phyloP scores from a whole-genome alignment of 495 filamentous ascomycete genomes.

The Xylaria curta region DNA sequence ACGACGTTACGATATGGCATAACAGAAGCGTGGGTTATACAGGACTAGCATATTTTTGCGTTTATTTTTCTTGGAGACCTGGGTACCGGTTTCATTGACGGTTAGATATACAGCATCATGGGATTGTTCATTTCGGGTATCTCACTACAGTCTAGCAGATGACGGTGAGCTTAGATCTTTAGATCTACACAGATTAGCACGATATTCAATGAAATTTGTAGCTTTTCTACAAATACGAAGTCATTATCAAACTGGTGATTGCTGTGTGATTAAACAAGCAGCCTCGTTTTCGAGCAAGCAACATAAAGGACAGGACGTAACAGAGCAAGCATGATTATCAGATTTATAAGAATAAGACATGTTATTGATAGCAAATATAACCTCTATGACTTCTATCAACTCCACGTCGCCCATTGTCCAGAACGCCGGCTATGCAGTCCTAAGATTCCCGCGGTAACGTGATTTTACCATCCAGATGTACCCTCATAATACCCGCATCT shows the following conservation, averaged over 20 bases:
- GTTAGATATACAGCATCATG: neutral
- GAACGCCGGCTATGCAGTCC: slow-evolving; percentile 7
- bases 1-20: neutral
- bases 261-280: neutral
- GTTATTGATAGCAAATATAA: neutral
- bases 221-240: neutral
- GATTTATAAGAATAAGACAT: neutral
- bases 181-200: neutral
- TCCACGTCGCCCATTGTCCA: neutral
- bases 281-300: neutral
- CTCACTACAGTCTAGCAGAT: neutral
- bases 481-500: neutral
- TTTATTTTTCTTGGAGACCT: neutral
- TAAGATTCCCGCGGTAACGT: neutral
- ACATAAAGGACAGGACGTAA: neutral
- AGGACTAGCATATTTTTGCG: neutral
- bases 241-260: neutral
- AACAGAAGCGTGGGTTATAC: slow-evolving; percentile 6
- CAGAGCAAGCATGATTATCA: neutral
- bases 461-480: neutral
- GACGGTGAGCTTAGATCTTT: neutral
- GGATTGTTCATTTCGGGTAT: neutral
- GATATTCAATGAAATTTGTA: neutral
- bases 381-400: neutral
- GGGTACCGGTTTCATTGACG: neutral